Percentiles rank a stretch among this genome's conserved stretches.
These are phyloP conservation scores for Punctularia strigosozonata DNA, from an alignment of 768 basidiomycete species.

Conservation along the genomic window DNA sequence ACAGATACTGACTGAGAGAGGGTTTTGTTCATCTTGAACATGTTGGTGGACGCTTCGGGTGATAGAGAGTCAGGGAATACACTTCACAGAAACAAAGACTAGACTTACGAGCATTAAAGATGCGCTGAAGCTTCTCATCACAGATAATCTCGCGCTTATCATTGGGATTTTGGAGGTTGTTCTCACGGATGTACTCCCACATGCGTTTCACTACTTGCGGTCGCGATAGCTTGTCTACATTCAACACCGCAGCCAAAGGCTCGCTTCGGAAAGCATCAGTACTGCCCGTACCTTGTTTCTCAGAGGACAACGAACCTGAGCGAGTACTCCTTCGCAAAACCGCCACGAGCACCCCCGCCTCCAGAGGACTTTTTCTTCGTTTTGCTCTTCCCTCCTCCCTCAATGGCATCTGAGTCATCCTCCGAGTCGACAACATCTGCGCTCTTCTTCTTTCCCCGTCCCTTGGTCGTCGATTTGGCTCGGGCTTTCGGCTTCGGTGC, in stretches of 20 bases:
- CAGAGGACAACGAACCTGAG: conserved; percentile 40
- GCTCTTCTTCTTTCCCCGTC: conserved; percentile 24
- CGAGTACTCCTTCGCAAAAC: conserved; percentile 67
- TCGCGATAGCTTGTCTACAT: conserved; percentile 59
- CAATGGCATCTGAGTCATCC: conserved; percentile 23
- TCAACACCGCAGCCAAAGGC: conserved; percentile 61
- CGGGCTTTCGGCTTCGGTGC: conserved; percentile 10
- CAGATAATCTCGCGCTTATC: conserved; percentile 83
- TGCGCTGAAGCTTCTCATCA: conserved; percentile 55
- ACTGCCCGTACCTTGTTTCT: neutral
- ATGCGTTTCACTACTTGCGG: conserved; percentile 86
- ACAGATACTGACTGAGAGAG: conserved; percentile 61
- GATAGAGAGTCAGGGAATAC: no score
- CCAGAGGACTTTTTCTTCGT: conserved; percentile 34
- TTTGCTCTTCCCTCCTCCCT: conserved; percentile 17
- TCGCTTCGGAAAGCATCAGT: conserved; percentile 32
- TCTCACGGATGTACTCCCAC: conserved; percentile 80
- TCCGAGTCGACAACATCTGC: conserved; percentile 20
- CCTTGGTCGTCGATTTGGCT: conserved; percentile 20
- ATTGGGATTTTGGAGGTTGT: conserved; percentile 73
- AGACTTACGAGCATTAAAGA: conserved; percentile 73
- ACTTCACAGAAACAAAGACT: no score
- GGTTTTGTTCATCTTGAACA: conserved; percentile 94
- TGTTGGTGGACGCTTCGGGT: conserved; percentile 69
- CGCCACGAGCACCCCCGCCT: conserved; percentile 47